Percentiles rank a stretch among this genome's conserved stretches.
Evolutionary conservation across 1,284 basidiomycete species (phyloP).

Genomic region (Papiliotrema laurentii): DNA sequence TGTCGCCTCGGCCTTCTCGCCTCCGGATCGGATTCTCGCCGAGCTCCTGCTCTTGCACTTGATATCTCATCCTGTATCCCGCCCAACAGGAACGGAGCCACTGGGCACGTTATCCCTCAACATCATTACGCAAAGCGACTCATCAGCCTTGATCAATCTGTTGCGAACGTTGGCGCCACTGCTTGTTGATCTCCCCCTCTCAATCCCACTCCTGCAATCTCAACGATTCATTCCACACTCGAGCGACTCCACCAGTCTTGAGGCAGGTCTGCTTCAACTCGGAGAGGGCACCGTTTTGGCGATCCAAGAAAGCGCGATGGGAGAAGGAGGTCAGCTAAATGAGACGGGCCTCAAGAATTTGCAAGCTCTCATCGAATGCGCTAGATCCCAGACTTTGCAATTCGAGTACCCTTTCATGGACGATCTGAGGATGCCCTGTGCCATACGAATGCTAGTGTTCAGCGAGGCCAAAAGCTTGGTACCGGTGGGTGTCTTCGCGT

Average conservation of each 20-base stretch:
- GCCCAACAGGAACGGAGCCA: constrained; percentile 23
- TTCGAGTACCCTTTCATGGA: constrained; percentile 48
- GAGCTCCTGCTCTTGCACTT: constrained; percentile 39
- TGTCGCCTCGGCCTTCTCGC: constrained; percentile 28
- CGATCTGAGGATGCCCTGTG: constrained; percentile 42
- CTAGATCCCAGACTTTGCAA: constrained; percentile 33
- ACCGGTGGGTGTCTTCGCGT: constrained; percentile 25
- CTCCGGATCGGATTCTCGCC: constrained; percentile 33
- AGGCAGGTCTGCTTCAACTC: constrained; percentile 43
- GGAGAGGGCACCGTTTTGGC: constrained; percentile 29
- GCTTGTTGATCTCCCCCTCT: constrained; percentile 29
- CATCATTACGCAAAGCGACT: constrained; percentile 16
- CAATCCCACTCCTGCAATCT: constrained; percentile 34
- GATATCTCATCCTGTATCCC: constrained; percentile 32
- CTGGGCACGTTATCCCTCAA: constrained; percentile 44
- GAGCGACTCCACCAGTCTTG: constrained; percentile 29
- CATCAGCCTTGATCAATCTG: constrained; percentile 10
- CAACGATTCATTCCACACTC: constrained; percentile 31
- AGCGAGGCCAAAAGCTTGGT: constrained; percentile 43
- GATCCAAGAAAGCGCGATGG: constrained; percentile 40
- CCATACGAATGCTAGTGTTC: constrained; percentile 30
- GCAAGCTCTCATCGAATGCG: constrained; percentile 31
- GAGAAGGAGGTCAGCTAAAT: constrained; percentile 38
- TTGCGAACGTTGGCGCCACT: constrained; percentile 23
- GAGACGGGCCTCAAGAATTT: constrained; percentile 42